A percentile compares a stretch with the other conserved stretches of the same genome.
These are phyloP conservation scores for Trebouxia sp. DNA, from an alignment of 139 green algal species.

Conservation along the genomic window DNA sequence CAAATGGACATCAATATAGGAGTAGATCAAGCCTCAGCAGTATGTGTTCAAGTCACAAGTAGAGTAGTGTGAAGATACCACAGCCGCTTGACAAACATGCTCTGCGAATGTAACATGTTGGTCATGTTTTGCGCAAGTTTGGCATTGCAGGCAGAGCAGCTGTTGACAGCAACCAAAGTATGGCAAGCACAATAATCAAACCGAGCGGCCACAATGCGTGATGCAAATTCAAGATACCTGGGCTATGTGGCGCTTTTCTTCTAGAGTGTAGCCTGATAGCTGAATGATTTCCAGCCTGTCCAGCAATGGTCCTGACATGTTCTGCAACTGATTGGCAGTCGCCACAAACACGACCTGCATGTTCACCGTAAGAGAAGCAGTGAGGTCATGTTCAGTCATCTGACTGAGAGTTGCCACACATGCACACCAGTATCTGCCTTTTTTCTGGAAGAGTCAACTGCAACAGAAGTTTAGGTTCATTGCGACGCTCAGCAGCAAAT, in stretches of 20 bases:
- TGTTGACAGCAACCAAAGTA: background rate
- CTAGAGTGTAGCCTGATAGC: conserved; percentile 54
- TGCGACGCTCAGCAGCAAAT: no score
- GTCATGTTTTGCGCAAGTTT: no score
- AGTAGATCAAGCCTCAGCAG: no score
- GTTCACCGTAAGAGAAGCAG: background rate
- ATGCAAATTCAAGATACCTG: conserved; percentile 5
- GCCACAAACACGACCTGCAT: conserved; percentile 44
- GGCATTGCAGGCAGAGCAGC: background rate
- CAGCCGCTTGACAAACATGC: no score
- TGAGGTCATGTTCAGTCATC: background rate
- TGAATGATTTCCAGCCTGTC: conserved; percentile 52
- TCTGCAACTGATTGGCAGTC: conserved; percentile 28
- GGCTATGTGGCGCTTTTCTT: conserved; percentile 59
- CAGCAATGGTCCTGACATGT: conserved; percentile 29
- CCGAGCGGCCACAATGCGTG: no score
- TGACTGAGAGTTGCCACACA: background rate
- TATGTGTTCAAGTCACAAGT: no score
- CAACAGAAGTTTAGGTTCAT: no score
- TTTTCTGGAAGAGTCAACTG: no score
- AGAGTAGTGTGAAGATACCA: no score
- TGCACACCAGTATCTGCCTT: background rate
- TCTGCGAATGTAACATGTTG: no score
- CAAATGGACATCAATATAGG: background rate
- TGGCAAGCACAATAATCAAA: background rate